Percentiles rank a stretch among this genome's conserved stretches.
These are phyloP conservation scores for Candida vaughaniae DNA, from an alignment of 805 yeast genomes.

Conservation along the genomic window DNA sequence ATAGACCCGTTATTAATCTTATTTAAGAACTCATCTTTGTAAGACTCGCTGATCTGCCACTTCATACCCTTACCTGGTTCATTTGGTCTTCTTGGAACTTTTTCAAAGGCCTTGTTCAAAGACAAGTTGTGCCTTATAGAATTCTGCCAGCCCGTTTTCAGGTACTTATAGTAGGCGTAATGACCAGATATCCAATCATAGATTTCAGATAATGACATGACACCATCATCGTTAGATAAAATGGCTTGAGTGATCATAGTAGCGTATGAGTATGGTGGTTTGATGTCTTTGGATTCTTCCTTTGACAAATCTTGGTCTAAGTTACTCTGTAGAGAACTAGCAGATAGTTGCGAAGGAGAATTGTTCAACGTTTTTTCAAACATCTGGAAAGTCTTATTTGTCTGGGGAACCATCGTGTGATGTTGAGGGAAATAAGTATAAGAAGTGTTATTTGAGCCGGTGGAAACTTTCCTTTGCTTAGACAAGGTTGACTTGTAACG, in stretches of 20 bases:
- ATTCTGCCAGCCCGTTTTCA: conserved; percentile 98
- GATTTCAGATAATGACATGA: conserved; percentile 85
- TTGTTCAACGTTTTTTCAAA: conserved; percentile 45
- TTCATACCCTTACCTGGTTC: conserved; percentile 99
- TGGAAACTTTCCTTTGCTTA: conserved; percentile 19
- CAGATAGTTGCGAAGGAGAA: conserved; percentile 38
- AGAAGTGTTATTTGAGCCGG: conserved; percentile 7
- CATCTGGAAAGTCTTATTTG: conserved; percentile 52
- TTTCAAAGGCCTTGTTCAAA: conserved; percentile 94
- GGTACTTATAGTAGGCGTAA: conserved; percentile 87
- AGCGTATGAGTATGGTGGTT: conserved; percentile 96
- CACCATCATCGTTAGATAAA: conserved; percentile 81
- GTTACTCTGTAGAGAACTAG: conserved; percentile 44
- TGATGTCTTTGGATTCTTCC: conserved; percentile 88
- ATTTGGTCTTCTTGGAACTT: conserved; percentile 90
- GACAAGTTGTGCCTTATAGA: conserved; percentile 93
- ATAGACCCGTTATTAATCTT: conserved; percentile 77
- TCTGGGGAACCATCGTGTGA: conserved; percentile 16
- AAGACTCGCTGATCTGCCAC: conserved; percentile 91
- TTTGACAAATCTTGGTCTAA: conserved; percentile 68
- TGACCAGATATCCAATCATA: conserved; percentile 86
- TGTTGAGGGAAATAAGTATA: conserved; percentile 19
- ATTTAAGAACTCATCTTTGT: conserved; percentile 77
- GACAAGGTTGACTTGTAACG: conserved; percentile 26
- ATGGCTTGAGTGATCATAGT: conserved; percentile 99